phyloP scores from a whole-genome alignment of 768 basidiomycete genomes.

The Lactarius evosmus region DNA sequence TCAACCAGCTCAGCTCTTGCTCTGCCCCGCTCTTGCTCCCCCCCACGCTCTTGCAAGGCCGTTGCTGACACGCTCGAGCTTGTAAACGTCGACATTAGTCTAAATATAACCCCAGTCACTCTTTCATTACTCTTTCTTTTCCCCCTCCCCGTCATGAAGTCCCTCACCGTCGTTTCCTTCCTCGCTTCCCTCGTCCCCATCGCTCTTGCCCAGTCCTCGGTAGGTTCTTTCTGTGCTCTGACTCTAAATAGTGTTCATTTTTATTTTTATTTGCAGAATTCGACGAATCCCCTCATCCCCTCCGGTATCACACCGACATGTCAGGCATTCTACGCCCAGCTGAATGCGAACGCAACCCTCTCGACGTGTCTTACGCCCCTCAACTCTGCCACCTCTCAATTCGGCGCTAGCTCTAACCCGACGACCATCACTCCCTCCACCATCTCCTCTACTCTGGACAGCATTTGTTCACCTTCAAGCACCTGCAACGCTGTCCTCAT shows the following conservation, averaged over 20 bases:
- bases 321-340: slow-evolving; percentile 50
- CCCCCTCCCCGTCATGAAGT: slow-evolving; percentile 45
- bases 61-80: slow-evolving; percentile 3
- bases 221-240: not conserved
- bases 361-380: slow-evolving; percentile 60
- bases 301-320: slow-evolving; percentile 55
- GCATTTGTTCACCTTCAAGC: slow-evolving; percentile 49
- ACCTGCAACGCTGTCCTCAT: slow-evolving; percentile 59
- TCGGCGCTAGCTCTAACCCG: slow-evolving; percentile 44
- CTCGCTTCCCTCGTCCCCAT: slow-evolving; percentile 44
- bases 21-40: not conserved
- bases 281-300: slow-evolving; percentile 60
- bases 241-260: slow-evolving; percentile 33
- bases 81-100: not conserved
- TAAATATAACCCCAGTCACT: slow-evolving; percentile 12
- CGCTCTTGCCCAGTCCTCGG: slow-evolving; percentile 46
- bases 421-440: slow-evolving; percentile 40
- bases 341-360: slow-evolving; percentile 62
- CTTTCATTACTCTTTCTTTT: slow-evolving; percentile 15
- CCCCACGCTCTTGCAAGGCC: slow-evolving; percentile 1
- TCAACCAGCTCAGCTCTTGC: not conserved
- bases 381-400: slow-evolving; percentile 55
- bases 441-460: slow-evolving; percentile 50
- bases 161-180: slow-evolving; percentile 50
- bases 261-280: slow-evolving; percentile 24